Percentiles rank a stretch among this genome's conserved stretches.
Conservation (phyloP, 352 stramenopile genomes). For the Globisporangium cystogenes region DNA sequence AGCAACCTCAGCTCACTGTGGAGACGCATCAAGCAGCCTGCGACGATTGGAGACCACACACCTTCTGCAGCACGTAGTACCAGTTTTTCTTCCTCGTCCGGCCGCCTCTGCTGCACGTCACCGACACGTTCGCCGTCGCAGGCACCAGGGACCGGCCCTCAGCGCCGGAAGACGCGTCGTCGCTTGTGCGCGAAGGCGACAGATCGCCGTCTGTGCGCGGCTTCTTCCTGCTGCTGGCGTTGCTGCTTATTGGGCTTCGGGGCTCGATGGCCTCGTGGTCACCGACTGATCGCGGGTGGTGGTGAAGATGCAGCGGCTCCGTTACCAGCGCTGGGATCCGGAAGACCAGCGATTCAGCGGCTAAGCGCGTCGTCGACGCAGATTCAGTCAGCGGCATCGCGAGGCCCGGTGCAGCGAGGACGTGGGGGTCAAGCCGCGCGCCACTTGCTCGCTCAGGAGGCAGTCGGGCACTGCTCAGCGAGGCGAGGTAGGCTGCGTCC, state of each 20-base stretch:
- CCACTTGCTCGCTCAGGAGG: too few relatives aligned
- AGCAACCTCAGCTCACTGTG: too few relatives aligned
- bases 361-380: background rate
- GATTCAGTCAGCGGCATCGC: background rate
- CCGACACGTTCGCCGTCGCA: background rate
- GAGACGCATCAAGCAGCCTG: too few relatives aligned
- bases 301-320: background rate
- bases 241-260: background rate
- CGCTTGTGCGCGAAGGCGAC: background rate
- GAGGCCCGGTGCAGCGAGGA: too few relatives aligned
- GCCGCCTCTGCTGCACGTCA: background rate
- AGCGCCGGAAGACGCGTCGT: background rate
- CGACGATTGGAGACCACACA: background rate
- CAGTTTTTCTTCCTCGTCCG: background rate
- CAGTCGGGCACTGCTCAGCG: too few relatives aligned
- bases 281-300: background rate
- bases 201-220: background rate
- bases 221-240: too few relatives aligned
- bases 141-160: background rate
- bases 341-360: background rate
- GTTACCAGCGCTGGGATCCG: background rate
- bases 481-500: too few relatives aligned
- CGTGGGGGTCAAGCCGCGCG: too few relatives aligned
- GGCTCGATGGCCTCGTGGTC: background rate
- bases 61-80: conserved; percentile 1